Percentiles rank a stretch among this genome's conserved stretches.
phyloP scores from a whole-genome alignment of 331 rosid genomes.

The Cydonia oblonga region DNA sequence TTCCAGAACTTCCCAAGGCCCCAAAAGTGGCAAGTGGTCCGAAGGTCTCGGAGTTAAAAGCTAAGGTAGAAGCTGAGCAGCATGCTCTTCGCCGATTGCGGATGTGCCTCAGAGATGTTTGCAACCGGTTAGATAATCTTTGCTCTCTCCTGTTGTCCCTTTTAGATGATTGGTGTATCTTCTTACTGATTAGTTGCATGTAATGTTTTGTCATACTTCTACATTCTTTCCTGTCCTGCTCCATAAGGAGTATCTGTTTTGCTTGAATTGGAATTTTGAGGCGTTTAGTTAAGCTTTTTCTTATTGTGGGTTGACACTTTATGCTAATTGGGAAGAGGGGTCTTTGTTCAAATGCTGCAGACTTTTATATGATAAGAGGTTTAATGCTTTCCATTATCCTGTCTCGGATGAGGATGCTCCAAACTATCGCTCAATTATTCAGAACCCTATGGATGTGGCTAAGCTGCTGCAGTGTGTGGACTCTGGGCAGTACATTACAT shows the following conservation, averaged over 20 bases:
- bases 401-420: conserved; percentile 97
- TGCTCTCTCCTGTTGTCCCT: not conserved
- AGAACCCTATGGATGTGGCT: conserved; percentile 90
- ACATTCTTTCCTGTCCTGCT: not conserved
- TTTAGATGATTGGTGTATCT: not conserved
- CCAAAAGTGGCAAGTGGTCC: conserved; percentile 83
- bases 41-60: conserved; percentile 81
- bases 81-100: conserved; percentile 94
- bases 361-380: conserved; percentile 86
- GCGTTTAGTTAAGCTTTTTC: not conserved
- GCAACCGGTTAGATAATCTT: conserved; percentile 65
- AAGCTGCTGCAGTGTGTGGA: conserved; percentile 83
- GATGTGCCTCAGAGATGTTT: conserved; percentile 97
- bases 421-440: conserved; percentile 77
- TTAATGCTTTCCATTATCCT: conserved; percentile 85
- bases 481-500: conserved; percentile 69
- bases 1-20: conserved; percentile 86
- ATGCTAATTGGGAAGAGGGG: not conserved
- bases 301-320: not conserved
- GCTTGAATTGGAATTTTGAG: not conserved
- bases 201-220: not conserved
- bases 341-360: conserved; percentile 30
- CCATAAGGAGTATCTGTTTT: not conserved
- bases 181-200: not conserved
- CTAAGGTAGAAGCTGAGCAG: conserved; percentile 91